A percentile compares a stretch with the other conserved stretches of the same genome.
phyloP scores from a whole-genome alignment of 176 grass and related monocot genomes.

The Poa pratensis region DNA sequence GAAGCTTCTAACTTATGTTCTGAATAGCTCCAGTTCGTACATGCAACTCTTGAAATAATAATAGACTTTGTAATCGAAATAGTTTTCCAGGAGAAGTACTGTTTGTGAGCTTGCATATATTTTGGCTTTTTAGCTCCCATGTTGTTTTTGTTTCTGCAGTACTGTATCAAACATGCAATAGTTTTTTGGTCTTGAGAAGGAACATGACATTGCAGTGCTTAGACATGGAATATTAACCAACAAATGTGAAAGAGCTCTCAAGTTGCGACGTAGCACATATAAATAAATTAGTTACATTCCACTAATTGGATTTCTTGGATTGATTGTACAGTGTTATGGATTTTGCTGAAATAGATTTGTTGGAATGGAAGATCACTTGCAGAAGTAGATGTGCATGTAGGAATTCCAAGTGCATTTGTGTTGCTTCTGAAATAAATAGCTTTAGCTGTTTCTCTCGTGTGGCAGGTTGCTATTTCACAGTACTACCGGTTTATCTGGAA shows the following conservation, averaged over 20 bases:
- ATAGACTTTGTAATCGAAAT: background rate
- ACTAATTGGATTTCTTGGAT: background rate
- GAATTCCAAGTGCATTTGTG: constrained; percentile 2
- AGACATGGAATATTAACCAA: background rate
- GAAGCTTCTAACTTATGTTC: constrained; percentile 26
- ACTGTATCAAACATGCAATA: background rate
- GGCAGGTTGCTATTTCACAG: constrained; percentile 84
- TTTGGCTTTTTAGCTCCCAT: background rate
- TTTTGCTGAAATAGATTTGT: background rate
- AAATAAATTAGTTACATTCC: constrained; percentile 1
- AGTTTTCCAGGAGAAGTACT: constrained; percentile 9
- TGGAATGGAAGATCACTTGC: background rate
- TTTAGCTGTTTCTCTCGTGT: constrained; percentile 35
- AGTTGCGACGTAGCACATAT: constrained; percentile 4
- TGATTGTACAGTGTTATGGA: background rate
- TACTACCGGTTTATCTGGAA: constrained; percentile 98
- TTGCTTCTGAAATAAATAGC: constrained; percentile 18
- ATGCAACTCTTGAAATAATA: constrained; percentile 17
- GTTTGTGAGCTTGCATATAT: background rate
- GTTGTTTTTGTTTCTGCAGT: constrained; percentile 1
- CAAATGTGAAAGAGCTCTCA: constrained; percentile 11
- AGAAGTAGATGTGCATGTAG: background rate
- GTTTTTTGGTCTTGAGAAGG: background rate
- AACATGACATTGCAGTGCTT: constrained; percentile 11
- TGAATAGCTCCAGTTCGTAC: background rate